Evolutionary conservation across 192 early-diverging fungal genomes (phyloP).

Genomic region (Coemansia sp.): DNA sequence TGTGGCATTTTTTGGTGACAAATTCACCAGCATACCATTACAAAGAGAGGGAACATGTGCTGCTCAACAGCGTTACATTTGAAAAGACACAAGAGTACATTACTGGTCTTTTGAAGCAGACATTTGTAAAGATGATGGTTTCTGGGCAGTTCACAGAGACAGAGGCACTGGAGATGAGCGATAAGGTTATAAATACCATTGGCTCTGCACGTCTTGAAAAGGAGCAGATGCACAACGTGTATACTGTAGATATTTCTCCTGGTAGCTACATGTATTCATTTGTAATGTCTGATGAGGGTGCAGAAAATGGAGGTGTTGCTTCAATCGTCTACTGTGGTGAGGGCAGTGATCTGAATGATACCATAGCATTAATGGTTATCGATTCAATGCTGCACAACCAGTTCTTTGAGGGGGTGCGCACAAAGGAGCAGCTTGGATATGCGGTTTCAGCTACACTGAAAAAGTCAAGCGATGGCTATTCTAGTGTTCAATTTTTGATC

Average conservation of each 20-base stretch:
- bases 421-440: slow-evolving; percentile 82
- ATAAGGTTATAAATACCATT: slow-evolving; percentile 58
- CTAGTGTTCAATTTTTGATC: slow-evolving; percentile 63
- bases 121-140: slow-evolving; percentile 72
- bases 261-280: slow-evolving; percentile 22
- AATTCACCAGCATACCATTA: not conserved
- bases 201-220: slow-evolving; percentile 56
- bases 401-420: slow-evolving; percentile 86
- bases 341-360: slow-evolving; percentile 55
- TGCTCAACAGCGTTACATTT: slow-evolving; percentile 65
- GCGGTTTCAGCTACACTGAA: not conserved
- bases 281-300: slow-evolving; percentile 59
- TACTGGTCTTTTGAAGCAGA: slow-evolving; percentile 62
- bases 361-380: slow-evolving; percentile 63
- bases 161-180: slow-evolving; percentile 27
- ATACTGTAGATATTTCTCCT: slow-evolving; percentile 16
- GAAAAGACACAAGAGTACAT: slow-evolving; percentile 70
- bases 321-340: slow-evolving; percentile 79
- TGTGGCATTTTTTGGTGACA: not conserved
- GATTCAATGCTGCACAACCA: slow-evolving; percentile 72
- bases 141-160: slow-evolving; percentile 69
- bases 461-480: not conserved
- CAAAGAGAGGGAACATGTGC: not conserved
- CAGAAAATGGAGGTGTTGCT: slow-evolving; percentile 80
- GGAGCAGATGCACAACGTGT: not conserved